These are phyloP conservation scores for Nemania serpens DNA, from an alignment of 2,329 filamentous ascomycete genomes.

Conservation along the genomic window DNA sequence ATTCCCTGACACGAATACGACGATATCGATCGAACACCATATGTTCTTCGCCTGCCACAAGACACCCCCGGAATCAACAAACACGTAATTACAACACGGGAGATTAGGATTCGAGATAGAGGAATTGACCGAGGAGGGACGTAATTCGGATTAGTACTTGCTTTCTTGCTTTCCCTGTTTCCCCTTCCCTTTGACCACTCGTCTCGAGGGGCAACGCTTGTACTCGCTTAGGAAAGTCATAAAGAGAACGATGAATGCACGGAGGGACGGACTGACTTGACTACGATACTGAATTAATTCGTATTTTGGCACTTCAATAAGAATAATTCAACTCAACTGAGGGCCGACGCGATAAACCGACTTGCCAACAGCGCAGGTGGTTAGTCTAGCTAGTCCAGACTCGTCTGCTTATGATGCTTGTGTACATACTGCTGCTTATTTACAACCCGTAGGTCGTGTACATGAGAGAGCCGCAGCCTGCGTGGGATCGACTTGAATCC, in stretches of 20 bases:
- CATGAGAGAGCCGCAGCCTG: too few relatives aligned
- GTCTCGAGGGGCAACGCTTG: too few relatives aligned
- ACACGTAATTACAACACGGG: too few relatives aligned
- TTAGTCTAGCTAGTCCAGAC: not conserved
- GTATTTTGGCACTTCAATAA: too few relatives aligned
- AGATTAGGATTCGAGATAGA: too few relatives aligned
- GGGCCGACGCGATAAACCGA: not conserved
- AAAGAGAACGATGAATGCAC: not conserved
- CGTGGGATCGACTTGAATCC: too few relatives aligned
- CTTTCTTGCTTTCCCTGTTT: too few relatives aligned
- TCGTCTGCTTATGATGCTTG: conserved; percentile 14
- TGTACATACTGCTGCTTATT: conserved; percentile 14
- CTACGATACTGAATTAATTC: too few relatives aligned
- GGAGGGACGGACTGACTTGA: not conserved
- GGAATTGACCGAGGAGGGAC: too few relatives aligned
- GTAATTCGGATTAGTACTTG: too few relatives aligned
- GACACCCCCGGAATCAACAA: too few relatives aligned
- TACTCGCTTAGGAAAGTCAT: conserved; percentile 12
- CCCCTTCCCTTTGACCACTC: too few relatives aligned
- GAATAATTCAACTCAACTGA: conserved; percentile 5
- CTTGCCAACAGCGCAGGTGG: not conserved
- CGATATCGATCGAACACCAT: not conserved
- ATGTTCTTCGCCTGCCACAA: not conserved
- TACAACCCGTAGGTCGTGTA: not conserved
- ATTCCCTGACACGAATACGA: not conserved